Evolutionary conservation across 208 protist genomes (phyloP).

Genomic region (Leishmania major): DNA sequence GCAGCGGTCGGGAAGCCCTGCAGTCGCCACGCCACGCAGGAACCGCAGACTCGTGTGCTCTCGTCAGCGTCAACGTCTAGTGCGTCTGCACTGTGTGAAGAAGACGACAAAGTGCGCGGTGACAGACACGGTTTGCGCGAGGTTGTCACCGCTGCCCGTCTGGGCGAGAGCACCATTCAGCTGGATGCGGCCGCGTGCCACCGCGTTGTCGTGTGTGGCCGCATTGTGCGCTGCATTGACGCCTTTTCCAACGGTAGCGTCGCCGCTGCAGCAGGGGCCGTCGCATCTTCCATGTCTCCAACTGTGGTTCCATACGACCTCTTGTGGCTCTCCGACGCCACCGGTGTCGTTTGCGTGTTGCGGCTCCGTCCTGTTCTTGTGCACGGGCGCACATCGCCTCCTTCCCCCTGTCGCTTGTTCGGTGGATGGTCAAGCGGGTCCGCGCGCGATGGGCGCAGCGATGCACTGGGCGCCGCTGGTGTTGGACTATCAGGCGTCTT

Average conservation of each 20-base stretch:
- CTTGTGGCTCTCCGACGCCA: slow-evolving; percentile 27
- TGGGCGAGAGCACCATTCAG: slow-evolving; percentile 44
- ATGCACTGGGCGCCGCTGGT: not conserved
- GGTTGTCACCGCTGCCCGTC: slow-evolving; percentile 10
- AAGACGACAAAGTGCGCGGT: not conserved
- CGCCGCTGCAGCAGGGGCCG: not conserved
- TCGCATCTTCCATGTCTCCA: not conserved
- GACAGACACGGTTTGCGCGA: not conserved
- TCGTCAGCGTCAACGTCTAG: not conserved
- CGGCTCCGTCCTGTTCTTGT: not conserved
- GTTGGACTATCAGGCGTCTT: no score
- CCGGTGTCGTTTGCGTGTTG: slow-evolving; percentile 23
- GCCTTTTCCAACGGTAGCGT: slow-evolving; percentile 26
- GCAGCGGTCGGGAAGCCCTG: not conserved
- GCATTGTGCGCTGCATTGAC: slow-evolving; percentile 42
- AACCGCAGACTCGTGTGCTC: not conserved
- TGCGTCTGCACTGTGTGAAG: not conserved
- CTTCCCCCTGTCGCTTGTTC: not conserved
- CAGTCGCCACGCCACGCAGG: no score
- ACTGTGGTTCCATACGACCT: slow-evolving; percentile 6
- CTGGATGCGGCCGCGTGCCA: slow-evolving; percentile 49
- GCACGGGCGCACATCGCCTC: no score
- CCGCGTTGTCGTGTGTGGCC: slow-evolving; percentile 44
- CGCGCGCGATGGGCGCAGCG: not conserved
- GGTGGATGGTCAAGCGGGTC: not conserved